These are phyloP conservation scores for Heliamphora exappendiculata DNA, from an alignment of 148 eudicot species.

Conservation along the genomic window DNA sequence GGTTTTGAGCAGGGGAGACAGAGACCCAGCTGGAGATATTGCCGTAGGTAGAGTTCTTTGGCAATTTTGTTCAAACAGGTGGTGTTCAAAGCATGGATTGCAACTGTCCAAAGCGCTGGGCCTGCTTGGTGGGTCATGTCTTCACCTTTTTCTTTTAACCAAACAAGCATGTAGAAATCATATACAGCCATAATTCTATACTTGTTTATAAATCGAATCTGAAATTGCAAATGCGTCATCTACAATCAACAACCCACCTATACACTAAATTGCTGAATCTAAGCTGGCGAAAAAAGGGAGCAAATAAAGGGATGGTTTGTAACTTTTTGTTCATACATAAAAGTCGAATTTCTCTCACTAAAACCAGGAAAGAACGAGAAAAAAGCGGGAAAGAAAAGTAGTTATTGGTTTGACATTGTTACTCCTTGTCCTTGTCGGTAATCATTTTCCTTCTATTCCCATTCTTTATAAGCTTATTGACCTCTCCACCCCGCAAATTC, in stretches of 20 bases:
- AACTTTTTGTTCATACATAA: slow-evolving; percentile 4
- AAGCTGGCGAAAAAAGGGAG: slow-evolving; percentile 25
- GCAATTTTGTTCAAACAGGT: slow-evolving; percentile 46
- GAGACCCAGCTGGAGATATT: slow-evolving; percentile 34
- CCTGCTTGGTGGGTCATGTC: slow-evolving; percentile 39
- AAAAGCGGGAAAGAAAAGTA: slow-evolving; percentile 12
- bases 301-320: slow-evolving; percentile 10
- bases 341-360: not conserved
- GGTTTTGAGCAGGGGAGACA: slow-evolving; percentile 14
- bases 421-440: slow-evolving; percentile 14
- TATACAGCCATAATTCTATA: too few species aligned
- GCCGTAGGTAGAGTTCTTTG: slow-evolving; percentile 26
- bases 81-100: slow-evolving; percentile 37
- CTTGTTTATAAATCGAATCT: not conserved
- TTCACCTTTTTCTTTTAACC: slow-evolving; percentile 8
- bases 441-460: slow-evolving; percentile 4
- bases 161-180: not conserved
- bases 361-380: not conserved
- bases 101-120: slow-evolving; percentile 36
- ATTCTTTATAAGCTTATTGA: not conserved
- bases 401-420: slow-evolving; percentile 17
- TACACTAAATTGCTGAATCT: not conserved
- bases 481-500: not conserved
- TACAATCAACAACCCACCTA: not conserved
- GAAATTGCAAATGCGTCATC: not conserved